phyloP scores from a whole-genome alignment of 768 basidiomycete genomes.

The Pholiota conissans region DNA sequence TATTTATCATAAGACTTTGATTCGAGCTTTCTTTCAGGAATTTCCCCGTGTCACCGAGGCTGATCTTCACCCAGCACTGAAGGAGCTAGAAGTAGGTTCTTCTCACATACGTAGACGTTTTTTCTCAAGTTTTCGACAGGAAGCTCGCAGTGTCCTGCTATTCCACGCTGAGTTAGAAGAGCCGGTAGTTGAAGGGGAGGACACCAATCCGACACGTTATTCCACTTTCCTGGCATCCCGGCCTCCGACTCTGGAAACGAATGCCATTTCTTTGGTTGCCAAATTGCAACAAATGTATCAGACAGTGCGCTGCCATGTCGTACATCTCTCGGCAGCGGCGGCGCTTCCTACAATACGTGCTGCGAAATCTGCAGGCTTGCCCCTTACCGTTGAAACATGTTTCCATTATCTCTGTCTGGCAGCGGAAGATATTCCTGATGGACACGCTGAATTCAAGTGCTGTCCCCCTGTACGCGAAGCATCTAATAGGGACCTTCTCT shows the following conservation, averaged over 20 bases:
- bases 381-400: slow-evolving; percentile 93
- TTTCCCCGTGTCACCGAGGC: slow-evolving; percentile 82
- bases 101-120: slow-evolving; percentile 7
- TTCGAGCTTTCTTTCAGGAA: slow-evolving; percentile 55
- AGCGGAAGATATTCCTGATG: slow-evolving; percentile 70
- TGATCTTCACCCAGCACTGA: slow-evolving; percentile 73
- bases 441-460: slow-evolving; percentile 89
- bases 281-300: slow-evolving; percentile 63
- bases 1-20: neutral
- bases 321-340: slow-evolving; percentile 87
- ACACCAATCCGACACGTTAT: slow-evolving; percentile 54
- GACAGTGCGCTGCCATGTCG: slow-evolving; percentile 83
- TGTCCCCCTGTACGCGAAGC: slow-evolving; percentile 88
- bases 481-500: slow-evolving; percentile 72
- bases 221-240: slow-evolving; percentile 84
- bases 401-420: slow-evolving; percentile 92
- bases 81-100: slow-evolving; percentile 62
- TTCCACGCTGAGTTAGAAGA: slow-evolving; percentile 90
- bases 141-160: slow-evolving; percentile 67
- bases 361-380: slow-evolving; percentile 62
- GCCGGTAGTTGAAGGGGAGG: slow-evolving; percentile 3
- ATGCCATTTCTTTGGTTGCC: slow-evolving; percentile 80
- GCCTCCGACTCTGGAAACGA: slow-evolving; percentile 74
- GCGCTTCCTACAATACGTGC: slow-evolving; percentile 77
- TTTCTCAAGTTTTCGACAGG: slow-evolving; percentile 40